Evolutionary conservation across 1,284 basidiomycete genomes (phyloP), one percentile per base, ranked within the genome.

Genomic region (Leccinum variabile): DNA sequence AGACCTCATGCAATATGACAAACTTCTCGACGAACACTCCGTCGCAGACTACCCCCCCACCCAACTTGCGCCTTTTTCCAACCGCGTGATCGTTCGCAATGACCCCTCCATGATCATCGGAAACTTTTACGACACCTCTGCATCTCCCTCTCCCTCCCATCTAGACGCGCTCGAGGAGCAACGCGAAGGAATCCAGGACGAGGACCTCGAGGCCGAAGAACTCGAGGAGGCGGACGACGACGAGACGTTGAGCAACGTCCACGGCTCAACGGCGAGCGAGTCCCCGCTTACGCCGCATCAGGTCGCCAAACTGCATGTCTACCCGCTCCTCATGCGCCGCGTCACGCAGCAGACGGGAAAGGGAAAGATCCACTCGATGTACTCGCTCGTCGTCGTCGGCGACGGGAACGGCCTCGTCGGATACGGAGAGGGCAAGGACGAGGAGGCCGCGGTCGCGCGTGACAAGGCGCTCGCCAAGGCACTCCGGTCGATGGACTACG

Each of bases 391-490:
- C 66, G 86, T 98, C 62, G 90, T 93, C 39, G 97, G 97, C 22
- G 88, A 93, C 70, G 91, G 92, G 8, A 81, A 91, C 52, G 97
- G 97, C 0, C 81, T 98, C 25, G 90, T 99, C 1, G 97, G 97
- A 4, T 84, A 92, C 56, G 97, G 97, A 3, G 88, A 94, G 72
- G 96, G 91, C 56, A 94, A 95, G 76, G 89, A 91, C 70, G 76
- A 77, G 3, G 87, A 89, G 53, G 77, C 78, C 11, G 72, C 81
- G 61, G 79, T 80, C 41, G 95, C 95, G 1, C 75, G 83, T 18
- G 79, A 82, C 58, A 87, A 89, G 37, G 87, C 92, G 8, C 84
- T 88, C 72, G 80, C 85, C 49, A 84, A 91, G 68, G 96, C 92
- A 0, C 81, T 95, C 57, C 86, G 88, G 69, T 74, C 72, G 35